Base-by-base conservation (phyloP, 2,329 filamentous ascomycete species). In the Cladosporium sp. region DNA sequence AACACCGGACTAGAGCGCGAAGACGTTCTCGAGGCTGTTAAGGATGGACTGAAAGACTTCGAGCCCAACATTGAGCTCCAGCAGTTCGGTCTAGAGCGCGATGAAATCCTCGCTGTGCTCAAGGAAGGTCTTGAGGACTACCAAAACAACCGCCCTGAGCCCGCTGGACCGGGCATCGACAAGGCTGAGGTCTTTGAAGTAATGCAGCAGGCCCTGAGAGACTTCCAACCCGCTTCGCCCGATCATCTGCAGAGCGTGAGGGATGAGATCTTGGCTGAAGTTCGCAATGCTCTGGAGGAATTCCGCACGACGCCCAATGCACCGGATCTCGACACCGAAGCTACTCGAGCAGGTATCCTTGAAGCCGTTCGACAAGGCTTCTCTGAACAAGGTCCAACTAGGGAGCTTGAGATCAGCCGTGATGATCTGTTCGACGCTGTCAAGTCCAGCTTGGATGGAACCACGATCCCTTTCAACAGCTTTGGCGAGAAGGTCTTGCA, bases 41-140 rank as follows among this genome's bases (percentile, higher is more conserved):
- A 84, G 58, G 90, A 95, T 59, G 92, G 91, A 1, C 95, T 90
- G 82, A 92, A 96, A 64, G 88, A 84, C 48, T 95, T 95, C 70
- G 95, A 95, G 69, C 92, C 92, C 1, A 89, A 96, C 60, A 89
- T 95, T 43, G 85, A 95, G 59, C 78, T 95, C 4, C 86, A 95
- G 59, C 89, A 95, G 60, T 86, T 94, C 55, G 92, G 91, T 2
- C 75, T 97, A 1, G 92, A 95, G 66, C 80, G 89, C 4, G 89
- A 96, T 11, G 92, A 97, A 63, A 86, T 97, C 41, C 75, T 97
- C 12, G 83, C 86, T 33, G 95, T 90, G 57, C 77, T 97, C 20
- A 84, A 87, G 58, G 86, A 96, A 70, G 92, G 92, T 0, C 78
- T 97, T 0, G 83, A 87, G 57, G 82, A 89, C 40, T 90, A 93